A percentile compares a stretch with the other conserved stretches of the same genome.
These are phyloP conservation scores for Melastoma malabathricum DNA, from an alignment of 345 rosid species.

Conservation along the genomic window DNA sequence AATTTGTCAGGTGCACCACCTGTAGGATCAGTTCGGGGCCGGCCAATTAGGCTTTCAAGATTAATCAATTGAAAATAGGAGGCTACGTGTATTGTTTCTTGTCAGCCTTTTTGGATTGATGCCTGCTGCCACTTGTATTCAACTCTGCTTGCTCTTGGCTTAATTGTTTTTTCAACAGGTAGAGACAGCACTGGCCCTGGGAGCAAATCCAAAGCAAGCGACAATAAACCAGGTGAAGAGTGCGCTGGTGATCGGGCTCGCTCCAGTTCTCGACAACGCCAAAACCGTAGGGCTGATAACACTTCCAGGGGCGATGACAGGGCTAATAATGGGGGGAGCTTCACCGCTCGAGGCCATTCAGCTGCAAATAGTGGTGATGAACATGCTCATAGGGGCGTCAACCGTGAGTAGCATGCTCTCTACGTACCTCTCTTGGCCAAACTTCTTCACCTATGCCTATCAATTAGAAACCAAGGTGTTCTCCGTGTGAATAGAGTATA, in stretches of 20 bases:
- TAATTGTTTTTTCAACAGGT: constrained; percentile 25
- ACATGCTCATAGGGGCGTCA: constrained; percentile 69
- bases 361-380: constrained; percentile 83
- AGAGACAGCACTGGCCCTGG: constrained; percentile 78
- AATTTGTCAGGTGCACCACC: no score
- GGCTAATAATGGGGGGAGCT: constrained; percentile 92
- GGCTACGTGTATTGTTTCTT: no score
- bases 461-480: constrained; percentile 56
- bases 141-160: no score
- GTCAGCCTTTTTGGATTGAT: no score
- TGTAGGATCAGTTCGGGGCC: no score
- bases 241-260: constrained; percentile 54
- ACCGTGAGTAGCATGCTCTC: constrained; percentile 71
- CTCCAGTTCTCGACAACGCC: constrained; percentile 75
- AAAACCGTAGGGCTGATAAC: constrained; percentile 83
- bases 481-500: constrained; percentile 6
- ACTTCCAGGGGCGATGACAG: constrained; percentile 82
- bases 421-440: constrained; percentile 75
- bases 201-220: constrained; percentile 80
- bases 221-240: constrained; percentile 59
- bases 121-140: no score
- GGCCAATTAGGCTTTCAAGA: no score
- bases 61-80: no score
- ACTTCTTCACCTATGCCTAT: constrained; percentile 71
- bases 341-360: constrained; percentile 82